Conservation (phyloP, 495 filamentous ascomycete genomes). For the Xylaria longipes region DNA sequence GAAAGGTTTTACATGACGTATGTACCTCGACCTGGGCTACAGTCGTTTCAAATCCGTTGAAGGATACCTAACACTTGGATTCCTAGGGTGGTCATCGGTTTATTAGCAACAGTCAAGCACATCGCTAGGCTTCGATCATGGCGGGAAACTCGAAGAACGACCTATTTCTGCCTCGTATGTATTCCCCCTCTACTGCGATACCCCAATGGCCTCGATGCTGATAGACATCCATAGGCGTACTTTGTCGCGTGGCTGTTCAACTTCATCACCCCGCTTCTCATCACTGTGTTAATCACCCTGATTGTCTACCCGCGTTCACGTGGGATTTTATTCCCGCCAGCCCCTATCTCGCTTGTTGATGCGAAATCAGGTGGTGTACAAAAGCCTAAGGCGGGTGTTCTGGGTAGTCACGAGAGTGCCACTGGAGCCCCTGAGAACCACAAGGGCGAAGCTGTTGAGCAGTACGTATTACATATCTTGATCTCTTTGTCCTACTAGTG, state of each 20-base stretch:
- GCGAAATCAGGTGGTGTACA: slow-evolving; percentile 68
- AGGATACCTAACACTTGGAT: not conserved
- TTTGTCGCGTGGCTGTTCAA: slow-evolving; percentile 77
- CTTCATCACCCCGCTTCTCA: slow-evolving; percentile 68
- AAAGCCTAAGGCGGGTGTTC: slow-evolving; percentile 70
- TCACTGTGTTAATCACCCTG: slow-evolving; percentile 64
- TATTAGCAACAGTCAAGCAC: slow-evolving; percentile 73
- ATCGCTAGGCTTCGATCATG: slow-evolving; percentile 80
- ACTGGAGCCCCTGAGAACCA: slow-evolving; percentile 85
- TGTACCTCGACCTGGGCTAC: not conserved
- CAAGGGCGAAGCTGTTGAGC: slow-evolving; percentile 85
- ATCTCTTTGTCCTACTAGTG: too few relatives aligned
- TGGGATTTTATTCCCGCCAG: slow-evolving; percentile 73
- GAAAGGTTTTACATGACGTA: slow-evolving; percentile 83
- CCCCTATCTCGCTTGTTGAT: slow-evolving; percentile 70
- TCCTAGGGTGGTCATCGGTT: slow-evolving; percentile 64
- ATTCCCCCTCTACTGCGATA: too few relatives aligned
- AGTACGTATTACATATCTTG: slow-evolving; percentile 33
- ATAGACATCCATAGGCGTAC: slow-evolving; percentile 61
- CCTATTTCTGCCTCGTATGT: slow-evolving; percentile 67
- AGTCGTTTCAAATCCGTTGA: not conserved
- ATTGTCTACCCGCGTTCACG: slow-evolving; percentile 72
- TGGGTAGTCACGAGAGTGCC: slow-evolving; percentile 77
- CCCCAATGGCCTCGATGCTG: slow-evolving; percentile 7
- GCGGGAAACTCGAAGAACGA: slow-evolving; percentile 73